Percentiles rank a stretch among this genome's conserved stretches.
phyloP scores from a whole-genome alignment of 2,329 filamentous ascomycete genomes.

The Aspergillus awamori region DNA sequence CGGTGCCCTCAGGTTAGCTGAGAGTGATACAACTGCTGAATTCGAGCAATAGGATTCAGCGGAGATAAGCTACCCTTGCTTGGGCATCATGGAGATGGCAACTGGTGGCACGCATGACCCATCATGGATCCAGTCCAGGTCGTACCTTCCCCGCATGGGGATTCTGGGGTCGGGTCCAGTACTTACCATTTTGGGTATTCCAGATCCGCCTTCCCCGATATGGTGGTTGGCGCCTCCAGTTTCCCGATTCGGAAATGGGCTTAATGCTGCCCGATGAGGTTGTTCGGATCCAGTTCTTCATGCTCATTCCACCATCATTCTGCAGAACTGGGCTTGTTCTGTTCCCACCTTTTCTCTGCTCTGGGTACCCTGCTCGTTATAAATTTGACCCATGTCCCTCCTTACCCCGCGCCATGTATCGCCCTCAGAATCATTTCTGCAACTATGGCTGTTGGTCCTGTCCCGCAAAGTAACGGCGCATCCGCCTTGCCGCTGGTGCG shows the following conservation, averaged over 20 bases:
- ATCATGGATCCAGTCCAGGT: too few species aligned
- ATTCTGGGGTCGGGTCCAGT: too few species aligned
- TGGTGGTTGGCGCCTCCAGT: slow-evolving; percentile 18
- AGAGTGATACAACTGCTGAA: too few species aligned
- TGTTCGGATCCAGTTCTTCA: not conserved
- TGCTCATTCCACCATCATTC: not conserved
- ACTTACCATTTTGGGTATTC: too few species aligned
- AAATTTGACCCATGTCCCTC: slow-evolving; percentile 4
- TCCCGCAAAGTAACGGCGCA: slow-evolving; percentile 15
- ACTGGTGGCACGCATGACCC: slow-evolving; percentile 3
- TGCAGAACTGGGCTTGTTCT: not conserved
- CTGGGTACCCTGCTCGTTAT: not conserved
- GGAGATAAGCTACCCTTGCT: not conserved
- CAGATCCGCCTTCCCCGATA: slow-evolving; percentile 9
- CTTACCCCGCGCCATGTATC: not conserved
- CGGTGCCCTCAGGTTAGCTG: not conserved
- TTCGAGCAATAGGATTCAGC: not conserved
- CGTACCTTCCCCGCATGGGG: not conserved
- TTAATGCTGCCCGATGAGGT: slow-evolving; percentile 3
- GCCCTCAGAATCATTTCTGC: not conserved
- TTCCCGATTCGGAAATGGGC: slow-evolving; percentile 22
- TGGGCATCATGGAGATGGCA: not conserved
- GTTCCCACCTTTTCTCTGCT: not conserved
- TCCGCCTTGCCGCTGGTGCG: slow-evolving; percentile 26
- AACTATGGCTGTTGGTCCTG: slow-evolving; percentile 26